phyloP scores from a whole-genome alignment of 176 grass and related monocot species.

The Typha latifolia region DNA sequence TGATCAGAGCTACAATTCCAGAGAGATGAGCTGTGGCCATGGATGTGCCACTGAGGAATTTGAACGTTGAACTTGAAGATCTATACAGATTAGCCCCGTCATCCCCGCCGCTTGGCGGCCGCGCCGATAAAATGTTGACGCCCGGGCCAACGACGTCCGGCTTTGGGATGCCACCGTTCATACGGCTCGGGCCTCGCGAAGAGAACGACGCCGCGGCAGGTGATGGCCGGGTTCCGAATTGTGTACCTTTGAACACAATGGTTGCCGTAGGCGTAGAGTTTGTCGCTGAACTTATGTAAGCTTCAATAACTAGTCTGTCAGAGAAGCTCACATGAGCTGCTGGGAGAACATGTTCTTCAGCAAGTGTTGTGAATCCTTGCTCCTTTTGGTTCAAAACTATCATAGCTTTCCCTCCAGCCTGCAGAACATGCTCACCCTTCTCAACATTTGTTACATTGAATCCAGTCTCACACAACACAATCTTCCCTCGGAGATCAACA shows the following conservation, averaged over 20 bases:
- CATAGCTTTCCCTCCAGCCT: constrained; percentile 13
- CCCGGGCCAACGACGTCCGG: background rate
- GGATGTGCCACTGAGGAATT: constrained; percentile 1
- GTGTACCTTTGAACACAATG: constrained; percentile 3
- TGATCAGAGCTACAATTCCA: constrained; percentile 1
- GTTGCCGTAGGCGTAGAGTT: background rate
- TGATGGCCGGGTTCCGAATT: background rate
- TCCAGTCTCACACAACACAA: constrained; percentile 7
- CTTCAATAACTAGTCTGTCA: background rate
- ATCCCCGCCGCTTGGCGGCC: background rate
- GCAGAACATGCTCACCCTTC: constrained; percentile 4
- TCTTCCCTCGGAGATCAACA: constrained; percentile 6
- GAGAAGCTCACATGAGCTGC: constrained; percentile 1
- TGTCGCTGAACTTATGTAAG: background rate
- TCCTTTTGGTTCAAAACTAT: background rate
- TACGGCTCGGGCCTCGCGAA: background rate
- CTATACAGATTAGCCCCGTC: background rate
- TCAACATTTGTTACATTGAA: background rate
- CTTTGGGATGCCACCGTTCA: constrained; percentile 3
- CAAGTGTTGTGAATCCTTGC: background rate
- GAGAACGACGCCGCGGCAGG: constrained; percentile 3
- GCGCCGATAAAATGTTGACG: background rate
- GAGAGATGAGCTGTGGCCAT: constrained; percentile 2
- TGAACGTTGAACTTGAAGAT: background rate
- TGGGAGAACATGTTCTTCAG: constrained; percentile 5